These are phyloP conservation scores for Pyrenophora graminea DNA, from an alignment of 2,329 filamentous ascomycete species.

Conservation along the genomic window DNA sequence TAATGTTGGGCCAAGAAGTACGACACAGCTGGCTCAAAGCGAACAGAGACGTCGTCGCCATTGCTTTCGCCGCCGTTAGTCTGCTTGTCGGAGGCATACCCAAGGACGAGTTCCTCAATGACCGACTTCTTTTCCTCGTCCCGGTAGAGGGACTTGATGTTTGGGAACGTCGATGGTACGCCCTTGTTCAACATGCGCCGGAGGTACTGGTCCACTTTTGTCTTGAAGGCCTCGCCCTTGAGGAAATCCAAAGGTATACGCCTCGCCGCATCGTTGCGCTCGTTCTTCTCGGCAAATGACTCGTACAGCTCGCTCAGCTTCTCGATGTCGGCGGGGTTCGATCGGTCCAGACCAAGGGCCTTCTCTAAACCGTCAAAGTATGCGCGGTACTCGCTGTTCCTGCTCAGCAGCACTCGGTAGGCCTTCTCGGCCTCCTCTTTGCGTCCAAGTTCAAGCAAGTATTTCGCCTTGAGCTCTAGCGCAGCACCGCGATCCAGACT, in stretches of 20 bases:
- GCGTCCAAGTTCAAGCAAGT: conserved; percentile 75
- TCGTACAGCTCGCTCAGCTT: conserved; percentile 77
- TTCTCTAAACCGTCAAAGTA: conserved; percentile 83
- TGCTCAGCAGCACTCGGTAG: conserved; percentile 78
- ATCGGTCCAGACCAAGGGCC: conserved; percentile 65
- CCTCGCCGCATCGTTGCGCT: conserved; percentile 81
- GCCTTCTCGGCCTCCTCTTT: conserved; percentile 81
- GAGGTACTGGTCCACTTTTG: conserved; percentile 78
- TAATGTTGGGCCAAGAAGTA: conserved; percentile 98
- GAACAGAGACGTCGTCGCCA: conserved; percentile 58
- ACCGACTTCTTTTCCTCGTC: conserved; percentile 76
- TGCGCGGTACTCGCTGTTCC: conserved; percentile 82
- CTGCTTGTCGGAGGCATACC: conserved; percentile 69
- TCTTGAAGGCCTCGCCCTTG: conserved; percentile 75
- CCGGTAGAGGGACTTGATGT: conserved; percentile 89
- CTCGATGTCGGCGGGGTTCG: conserved; percentile 67
- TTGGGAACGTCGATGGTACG: conserved; percentile 93
- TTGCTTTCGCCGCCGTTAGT: conserved; percentile 57
- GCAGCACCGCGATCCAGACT: conserved; percentile 83
- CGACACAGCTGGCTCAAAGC: conserved; percentile 76
- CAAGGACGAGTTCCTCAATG: conserved; percentile 75
- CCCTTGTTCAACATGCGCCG: conserved; percentile 86
- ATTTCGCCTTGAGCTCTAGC: conserved; percentile 83
- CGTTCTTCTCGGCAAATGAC: conserved; percentile 78
- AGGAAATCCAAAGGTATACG: conserved; percentile 90